These are phyloP conservation scores for Neurospora sp. DNA, from an alignment of 495 filamentous ascomycete species.

Conservation along the genomic window DNA sequence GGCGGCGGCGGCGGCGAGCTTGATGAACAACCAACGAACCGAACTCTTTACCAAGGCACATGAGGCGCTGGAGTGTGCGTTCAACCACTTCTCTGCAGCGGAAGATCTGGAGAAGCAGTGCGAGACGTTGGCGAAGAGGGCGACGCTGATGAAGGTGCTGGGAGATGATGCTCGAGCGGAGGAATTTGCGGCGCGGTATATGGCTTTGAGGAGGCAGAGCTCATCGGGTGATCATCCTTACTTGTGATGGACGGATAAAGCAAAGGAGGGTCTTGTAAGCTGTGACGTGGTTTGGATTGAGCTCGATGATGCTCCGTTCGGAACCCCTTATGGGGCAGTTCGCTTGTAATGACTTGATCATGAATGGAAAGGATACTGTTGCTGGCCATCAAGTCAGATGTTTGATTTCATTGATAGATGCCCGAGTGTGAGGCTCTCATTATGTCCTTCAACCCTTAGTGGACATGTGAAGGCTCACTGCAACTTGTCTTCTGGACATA, in stretches of 20 bases:
- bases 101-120: conserved; percentile 67
- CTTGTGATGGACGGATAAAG: background rate
- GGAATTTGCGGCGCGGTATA: conserved; percentile 62
- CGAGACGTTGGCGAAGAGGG: conserved; percentile 81
- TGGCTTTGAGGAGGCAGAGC: conserved; percentile 43
- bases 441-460: background rate
- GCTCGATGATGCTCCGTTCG: background rate
- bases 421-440: background rate
- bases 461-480: background rate
- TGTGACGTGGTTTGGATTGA: background rate
- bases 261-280: background rate
- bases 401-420: background rate
- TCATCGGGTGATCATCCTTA: background rate
- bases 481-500: background rate
- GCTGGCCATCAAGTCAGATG: background rate
- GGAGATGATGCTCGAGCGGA: conserved; percentile 64
- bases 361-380: background rate
- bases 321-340: background rate
- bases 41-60: conserved; percentile 56
- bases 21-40: conserved; percentile 26
- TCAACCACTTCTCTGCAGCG: conserved; percentile 55
- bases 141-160: conserved; percentile 63
- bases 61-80: conserved; percentile 56
- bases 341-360: background rate
- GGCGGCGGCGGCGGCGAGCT: background rate